These are phyloP conservation scores for Schizochytrium sp. DNA, from an alignment of 108 stramenopile species.

Conservation along the genomic window DNA sequence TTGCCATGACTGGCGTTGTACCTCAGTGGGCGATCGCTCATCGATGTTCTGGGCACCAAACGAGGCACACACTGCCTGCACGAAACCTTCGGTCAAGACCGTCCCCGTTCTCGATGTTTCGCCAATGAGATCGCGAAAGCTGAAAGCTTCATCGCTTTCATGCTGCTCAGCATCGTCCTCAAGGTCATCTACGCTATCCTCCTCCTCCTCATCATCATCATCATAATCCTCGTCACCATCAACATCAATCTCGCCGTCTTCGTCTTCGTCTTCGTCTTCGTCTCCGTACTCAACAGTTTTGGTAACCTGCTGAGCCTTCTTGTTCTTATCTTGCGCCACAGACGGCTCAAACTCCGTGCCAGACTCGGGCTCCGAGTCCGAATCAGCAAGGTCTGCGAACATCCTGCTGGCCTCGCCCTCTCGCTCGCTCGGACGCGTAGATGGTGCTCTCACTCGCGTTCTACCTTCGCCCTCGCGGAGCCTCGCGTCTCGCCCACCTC, in stretches of 20 bases:
- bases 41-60: background rate
- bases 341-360: background rate
- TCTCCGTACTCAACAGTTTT: background rate
- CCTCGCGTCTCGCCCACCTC: background rate
- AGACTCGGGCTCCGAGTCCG: background rate
- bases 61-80: background rate
- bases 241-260: background rate
- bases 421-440: background rate
- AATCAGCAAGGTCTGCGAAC: background rate
- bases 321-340: background rate
- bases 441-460: background rate
- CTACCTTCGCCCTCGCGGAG: background rate
- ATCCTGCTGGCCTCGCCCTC: background rate
- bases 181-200: slow-evolving; percentile 13
- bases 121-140: background rate
- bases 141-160: background rate
- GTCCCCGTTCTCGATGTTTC: background rate
- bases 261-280: background rate
- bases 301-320: no score
- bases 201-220: slow-evolving; percentile 9
- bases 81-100: background rate
- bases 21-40: background rate
- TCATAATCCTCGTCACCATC: slow-evolving; percentile 22
- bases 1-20: background rate
- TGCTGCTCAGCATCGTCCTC: background rate